These are phyloP conservation scores for Striga hermonthica DNA, from an alignment of 305 asterid species.

Conservation along the genomic window DNA sequence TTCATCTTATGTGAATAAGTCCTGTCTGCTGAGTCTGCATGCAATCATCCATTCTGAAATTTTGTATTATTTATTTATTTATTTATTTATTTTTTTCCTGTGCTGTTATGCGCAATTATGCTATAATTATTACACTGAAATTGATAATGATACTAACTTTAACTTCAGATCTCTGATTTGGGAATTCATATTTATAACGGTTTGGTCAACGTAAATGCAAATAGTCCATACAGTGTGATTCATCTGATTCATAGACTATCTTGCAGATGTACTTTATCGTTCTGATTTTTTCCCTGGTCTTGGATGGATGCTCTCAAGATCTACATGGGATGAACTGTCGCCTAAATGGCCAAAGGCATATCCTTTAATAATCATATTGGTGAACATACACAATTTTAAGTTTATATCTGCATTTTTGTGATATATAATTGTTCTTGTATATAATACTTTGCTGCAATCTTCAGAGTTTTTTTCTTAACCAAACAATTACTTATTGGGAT, in stretches of 20 bases:
- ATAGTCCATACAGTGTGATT: constrained; percentile 2
- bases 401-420: constrained; percentile 6
- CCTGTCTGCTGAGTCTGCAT: constrained; percentile 19
- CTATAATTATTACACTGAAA: neutral
- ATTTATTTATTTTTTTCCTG: neutral
- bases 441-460: constrained; percentile 26
- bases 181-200: constrained; percentile 16
- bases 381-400: constrained; percentile 12
- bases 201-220: constrained; percentile 16
- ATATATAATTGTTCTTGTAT: constrained; percentile 12
- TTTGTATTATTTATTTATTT: no score
- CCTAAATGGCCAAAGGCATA: constrained; percentile 99
- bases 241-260: constrained; percentile 28
- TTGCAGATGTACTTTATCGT: constrained; percentile 89
- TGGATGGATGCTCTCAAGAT: constrained; percentile 95
- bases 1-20: no score
- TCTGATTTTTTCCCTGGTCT: constrained; percentile 99
- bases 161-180: constrained; percentile 17
- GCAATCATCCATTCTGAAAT: neutral
- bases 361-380: constrained; percentile 50
- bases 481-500: constrained; percentile 88
- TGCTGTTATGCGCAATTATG: constrained; percentile 18
- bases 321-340: constrained; percentile 93
- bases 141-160: neutral
- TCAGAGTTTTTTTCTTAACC: constrained; percentile 62